These are phyloP conservation scores for Artemisia annua DNA, from an alignment of 129 eudicot genomes.

Conservation along the genomic window DNA sequence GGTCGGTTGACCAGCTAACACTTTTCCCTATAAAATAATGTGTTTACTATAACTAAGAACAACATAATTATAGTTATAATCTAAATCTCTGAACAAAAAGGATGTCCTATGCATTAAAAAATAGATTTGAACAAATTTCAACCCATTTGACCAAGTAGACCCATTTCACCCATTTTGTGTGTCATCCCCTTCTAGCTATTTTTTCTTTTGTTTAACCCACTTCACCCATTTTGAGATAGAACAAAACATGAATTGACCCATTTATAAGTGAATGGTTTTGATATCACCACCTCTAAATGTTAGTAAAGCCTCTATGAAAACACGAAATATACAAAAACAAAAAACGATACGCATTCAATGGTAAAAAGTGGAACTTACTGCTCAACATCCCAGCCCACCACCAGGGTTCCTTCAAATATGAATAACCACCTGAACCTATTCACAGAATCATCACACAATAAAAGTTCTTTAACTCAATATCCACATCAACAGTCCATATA, in stretches of 20 bases:
- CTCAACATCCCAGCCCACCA: slow-evolving; percentile 98
- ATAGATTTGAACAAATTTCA: no score
- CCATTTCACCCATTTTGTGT: no score
- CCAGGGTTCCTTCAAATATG: slow-evolving; percentile 80
- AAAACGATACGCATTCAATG: not conserved
- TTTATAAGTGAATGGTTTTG: not conserved
- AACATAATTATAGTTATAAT: no score
- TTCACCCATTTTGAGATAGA: not conserved
- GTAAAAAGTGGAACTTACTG: slow-evolving; percentile 53
- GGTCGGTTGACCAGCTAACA: no score
- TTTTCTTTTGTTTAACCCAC: no score
- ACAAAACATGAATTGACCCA: not conserved
- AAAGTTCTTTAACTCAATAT: slow-evolving; percentile 1
- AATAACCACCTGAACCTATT: slow-evolving; percentile 78
- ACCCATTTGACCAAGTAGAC: no score
- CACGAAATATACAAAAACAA: no score
- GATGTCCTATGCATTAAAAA: no score
- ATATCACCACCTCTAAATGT: not conserved
- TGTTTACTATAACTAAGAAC: no score
- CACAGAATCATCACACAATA: not conserved
- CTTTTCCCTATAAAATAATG: no score
- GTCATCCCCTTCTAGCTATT: no score
- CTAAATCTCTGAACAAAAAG: no score
- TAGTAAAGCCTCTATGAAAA: not conserved
- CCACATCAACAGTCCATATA: not conserved